Percentiles rank a stretch among this genome's conserved stretches.
These are phyloP conservation scores for Clavulina sp. DNA, from an alignment of 768 basidiomycete genomes.

Conservation along the genomic window DNA sequence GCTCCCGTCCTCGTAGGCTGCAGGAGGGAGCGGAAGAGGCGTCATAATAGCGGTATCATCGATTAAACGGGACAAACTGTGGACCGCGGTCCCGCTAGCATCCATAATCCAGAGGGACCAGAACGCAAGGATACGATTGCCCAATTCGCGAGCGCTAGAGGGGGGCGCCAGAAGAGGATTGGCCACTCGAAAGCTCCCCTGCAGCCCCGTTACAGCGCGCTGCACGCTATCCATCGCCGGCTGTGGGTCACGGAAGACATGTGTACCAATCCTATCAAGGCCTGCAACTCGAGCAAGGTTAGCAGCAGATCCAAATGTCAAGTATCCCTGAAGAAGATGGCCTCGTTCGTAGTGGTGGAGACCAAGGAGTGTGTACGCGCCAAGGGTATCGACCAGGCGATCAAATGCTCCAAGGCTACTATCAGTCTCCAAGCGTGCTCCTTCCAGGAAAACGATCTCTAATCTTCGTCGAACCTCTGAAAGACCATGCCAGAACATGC, in stretches of 20 bases:
- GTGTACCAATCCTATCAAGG: slow-evolving; percentile 3
- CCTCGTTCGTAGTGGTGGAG: slow-evolving; percentile 6
- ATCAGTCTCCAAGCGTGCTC: background rate
- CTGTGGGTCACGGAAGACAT: background rate
- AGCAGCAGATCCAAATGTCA: slow-evolving; percentile 3
- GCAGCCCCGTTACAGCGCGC: background rate
- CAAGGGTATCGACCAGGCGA: slow-evolving; percentile 3
- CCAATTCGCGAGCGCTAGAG: slow-evolving; percentile 3
- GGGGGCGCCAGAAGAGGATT: background rate
- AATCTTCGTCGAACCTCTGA: too few relatives aligned
- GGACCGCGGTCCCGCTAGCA: background rate
- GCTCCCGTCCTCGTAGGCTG: background rate
- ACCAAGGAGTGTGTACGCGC: slow-evolving; percentile 4
- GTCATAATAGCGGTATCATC: background rate
- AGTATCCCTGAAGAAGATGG: slow-evolving; percentile 7
- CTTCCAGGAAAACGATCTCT: slow-evolving; percentile 1
- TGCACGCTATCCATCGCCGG: background rate
- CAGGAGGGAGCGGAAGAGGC: background rate
- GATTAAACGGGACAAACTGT: background rate
- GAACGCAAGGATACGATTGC: slow-evolving; percentile 10
- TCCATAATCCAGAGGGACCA: slow-evolving; percentile 5
- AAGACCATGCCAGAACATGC: too few relatives aligned
- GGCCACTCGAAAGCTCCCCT: background rate
- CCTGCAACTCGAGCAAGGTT: slow-evolving; percentile 6
- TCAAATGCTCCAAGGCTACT: background rate